These are phyloP conservation scores for Colletotrichum echinochloae DNA, from an alignment of 2,329 filamentous ascomycete genomes.

Conservation along the genomic window DNA sequence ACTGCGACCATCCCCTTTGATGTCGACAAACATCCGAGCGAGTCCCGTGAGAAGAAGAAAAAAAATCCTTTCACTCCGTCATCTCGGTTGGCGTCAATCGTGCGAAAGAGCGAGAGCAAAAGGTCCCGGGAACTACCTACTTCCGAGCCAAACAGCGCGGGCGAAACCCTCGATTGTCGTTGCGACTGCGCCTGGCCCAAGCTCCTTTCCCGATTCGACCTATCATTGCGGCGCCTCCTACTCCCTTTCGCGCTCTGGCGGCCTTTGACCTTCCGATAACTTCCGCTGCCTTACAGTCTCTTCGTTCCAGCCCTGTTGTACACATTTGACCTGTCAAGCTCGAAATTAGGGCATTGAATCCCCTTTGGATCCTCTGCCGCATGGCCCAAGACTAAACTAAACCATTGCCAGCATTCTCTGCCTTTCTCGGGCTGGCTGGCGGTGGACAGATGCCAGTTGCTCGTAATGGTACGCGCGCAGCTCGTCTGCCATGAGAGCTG, in stretches of 20 bases:
- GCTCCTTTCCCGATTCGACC: slow-evolving; percentile 29
- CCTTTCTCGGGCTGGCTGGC: background rate
- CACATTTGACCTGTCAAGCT: background rate
- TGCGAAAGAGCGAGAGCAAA: background rate
- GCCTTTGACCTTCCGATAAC: slow-evolving; percentile 8
- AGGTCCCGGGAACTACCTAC: background rate
- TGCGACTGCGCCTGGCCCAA: slow-evolving; percentile 25
- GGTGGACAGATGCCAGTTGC: background rate
- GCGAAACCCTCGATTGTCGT: too few species aligned
- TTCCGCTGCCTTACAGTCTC: background rate
- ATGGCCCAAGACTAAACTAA: too few species aligned
- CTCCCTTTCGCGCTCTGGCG: slow-evolving; percentile 19
- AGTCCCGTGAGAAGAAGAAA: slow-evolving; percentile 4
- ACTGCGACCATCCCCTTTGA: background rate
- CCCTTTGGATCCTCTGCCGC: background rate
- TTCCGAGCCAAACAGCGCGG: background rate
- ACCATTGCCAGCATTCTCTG: background rate
- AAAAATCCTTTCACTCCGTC: slow-evolving; percentile 1
- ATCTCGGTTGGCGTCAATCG: slow-evolving; percentile 27
- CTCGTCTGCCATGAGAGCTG: background rate
- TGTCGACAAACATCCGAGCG: slow-evolving; percentile 6
- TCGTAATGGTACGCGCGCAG: rapidly evolving
- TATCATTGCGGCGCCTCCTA: slow-evolving; percentile 2
- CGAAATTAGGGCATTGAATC: background rate
- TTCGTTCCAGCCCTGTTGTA: background rate